A percentile compares a stretch with the other conserved stretches of the same genome.
Evolutionary conservation across 352 stramenopile species (phyloP).

Genomic region (Stramenopiles sp.): DNA sequence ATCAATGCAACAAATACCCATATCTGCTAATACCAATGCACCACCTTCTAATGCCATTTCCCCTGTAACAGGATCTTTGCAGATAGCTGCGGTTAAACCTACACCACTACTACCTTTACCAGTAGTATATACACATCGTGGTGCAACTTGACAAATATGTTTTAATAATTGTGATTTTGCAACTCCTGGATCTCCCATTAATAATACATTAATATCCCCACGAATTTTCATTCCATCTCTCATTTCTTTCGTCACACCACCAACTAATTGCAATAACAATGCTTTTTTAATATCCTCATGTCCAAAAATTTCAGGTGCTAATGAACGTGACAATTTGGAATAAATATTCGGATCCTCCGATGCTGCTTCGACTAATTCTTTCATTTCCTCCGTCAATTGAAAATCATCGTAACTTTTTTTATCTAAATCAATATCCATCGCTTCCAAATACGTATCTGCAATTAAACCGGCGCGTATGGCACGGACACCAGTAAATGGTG

Average conservation of each 20-base stretch:
- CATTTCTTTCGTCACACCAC: conserved; percentile 32
- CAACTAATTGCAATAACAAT: conserved; percentile 86
- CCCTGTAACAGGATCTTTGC: conserved; percentile 71
- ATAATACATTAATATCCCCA: conserved; percentile 93
- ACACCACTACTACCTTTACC: conserved; percentile 95
- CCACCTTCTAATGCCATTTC: conserved; percentile 68
- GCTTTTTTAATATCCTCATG: conserved; percentile 98
- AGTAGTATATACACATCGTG: conserved; percentile 95
- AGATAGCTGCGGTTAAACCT: conserved; percentile 89
- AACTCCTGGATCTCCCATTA: conserved; percentile 93
- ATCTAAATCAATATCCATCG: conserved; percentile 77
- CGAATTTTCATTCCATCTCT: conserved; percentile 82
- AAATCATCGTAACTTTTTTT: conserved; percentile 80
- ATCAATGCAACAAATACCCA: conserved; percentile 94
- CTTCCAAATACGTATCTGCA: conserved; percentile 89
- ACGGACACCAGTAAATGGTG: conserved; percentile 60
- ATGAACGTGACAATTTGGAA: conserved; percentile 69
- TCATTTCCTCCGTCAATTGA: conserved; percentile 33
- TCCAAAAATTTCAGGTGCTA: conserved; percentile 98
- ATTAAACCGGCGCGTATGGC: conserved; percentile 90
- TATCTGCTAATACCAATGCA: conserved; percentile 93
- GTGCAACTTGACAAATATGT: conserved; percentile 77
- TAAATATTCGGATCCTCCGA: conserved; percentile 54
- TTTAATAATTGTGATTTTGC: conserved; percentile 98
- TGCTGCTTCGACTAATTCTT: conserved; percentile 39